These are phyloP conservation scores for Gliomastix tumulicola DNA, from an alignment of 2,329 filamentous ascomycete species.

Conservation along the genomic window DNA sequence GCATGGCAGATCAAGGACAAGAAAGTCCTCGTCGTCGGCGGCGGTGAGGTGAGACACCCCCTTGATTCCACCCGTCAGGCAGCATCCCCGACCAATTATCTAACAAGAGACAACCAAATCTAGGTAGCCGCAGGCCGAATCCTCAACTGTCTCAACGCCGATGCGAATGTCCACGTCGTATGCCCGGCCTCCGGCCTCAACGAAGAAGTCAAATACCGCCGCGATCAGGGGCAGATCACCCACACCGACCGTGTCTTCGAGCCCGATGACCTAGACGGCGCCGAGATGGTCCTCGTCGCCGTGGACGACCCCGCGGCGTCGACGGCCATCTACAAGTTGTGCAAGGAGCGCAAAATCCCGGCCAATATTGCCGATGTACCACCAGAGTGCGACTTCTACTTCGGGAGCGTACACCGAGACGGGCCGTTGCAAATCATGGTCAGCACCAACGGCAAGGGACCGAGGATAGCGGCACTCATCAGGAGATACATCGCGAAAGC, in stretches of 20 bases:
- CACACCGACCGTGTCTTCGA: constrained; percentile 81
- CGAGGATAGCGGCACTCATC: constrained; percentile 81
- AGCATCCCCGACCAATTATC: too few relatives aligned
- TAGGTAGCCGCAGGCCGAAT: constrained; percentile 95
- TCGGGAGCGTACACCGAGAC: constrained; percentile 91
- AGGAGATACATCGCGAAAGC: constrained; percentile 70
- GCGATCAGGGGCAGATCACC: constrained; percentile 66
- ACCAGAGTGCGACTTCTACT: constrained; percentile 97
- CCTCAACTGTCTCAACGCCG: constrained; percentile 88
- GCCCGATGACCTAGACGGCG: constrained; percentile 74
- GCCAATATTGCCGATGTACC: constrained; percentile 98
- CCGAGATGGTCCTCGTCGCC: constrained; percentile 85
- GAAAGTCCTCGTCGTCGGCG: constrained; percentile 84
- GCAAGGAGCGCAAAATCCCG: constrained; percentile 74
- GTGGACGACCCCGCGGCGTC: constrained; percentile 93
- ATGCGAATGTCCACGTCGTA: constrained; percentile 82
- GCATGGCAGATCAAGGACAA: constrained; percentile 94
- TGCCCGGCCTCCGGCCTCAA: constrained; percentile 76
- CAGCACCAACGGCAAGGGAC: constrained; percentile 94
- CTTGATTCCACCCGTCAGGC: neutral
- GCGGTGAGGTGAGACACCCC: constrained; percentile 70
- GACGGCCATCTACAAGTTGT: constrained; percentile 84
- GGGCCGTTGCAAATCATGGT: constrained; percentile 98
- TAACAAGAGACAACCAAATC: neutral
- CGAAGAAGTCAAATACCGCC: constrained; percentile 77